Base-by-base conservation (phyloP, 371 early-diverging fungal genomes). In the Mortierella sp. region DNA sequence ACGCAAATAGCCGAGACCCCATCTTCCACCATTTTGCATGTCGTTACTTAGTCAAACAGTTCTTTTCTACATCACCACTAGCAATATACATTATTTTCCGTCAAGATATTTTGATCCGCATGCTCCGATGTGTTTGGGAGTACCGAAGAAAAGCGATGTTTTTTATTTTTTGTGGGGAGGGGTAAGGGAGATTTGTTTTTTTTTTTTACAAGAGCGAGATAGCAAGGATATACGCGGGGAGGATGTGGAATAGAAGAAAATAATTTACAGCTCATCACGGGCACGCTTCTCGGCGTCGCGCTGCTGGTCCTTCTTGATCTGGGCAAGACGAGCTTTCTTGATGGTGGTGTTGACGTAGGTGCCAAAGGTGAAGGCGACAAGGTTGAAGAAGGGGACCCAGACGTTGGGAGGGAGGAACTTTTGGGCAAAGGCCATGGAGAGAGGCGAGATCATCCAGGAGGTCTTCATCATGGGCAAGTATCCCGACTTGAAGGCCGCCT, bases 341-440 rank as follows among this genome's bases (percentile, higher is more conserved):
- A 93, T 89, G 86, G 89, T 86, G 64, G 93, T 93, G 86, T 95
- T 95, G 80, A 94, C 90, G 74, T 94, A 95, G n/a, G 93, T 93
- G 74, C 95, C 95, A 77, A 95, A 94, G 53, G 88, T 89, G 80
- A 96, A 97, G 29, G 93, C 93, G 43, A 96, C 88, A 22, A 93
- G 50, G 86, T 96, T 95, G 89, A 96, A 97, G 90, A 95, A 97
- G 26, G 97, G 96, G n/a, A 95, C 92, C 96, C 96, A 97, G 55
- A 93, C 87, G 66, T 90, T 88, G 40, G 92, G 94, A 14, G 92
- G 91, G 69, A 96, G 79, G 77, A 91, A 92, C 86, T 90, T 91
- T 88, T 94, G 92, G 13, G 97, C 96, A 81, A 94, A 88, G 39
- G 89, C 87, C 89, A 95, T 91, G 13, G 92, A 88, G 14, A 91